Evolutionary conservation across 2,329 filamentous ascomycete genomes (phyloP).

Genomic region (Epichloe uncinata): DNA sequence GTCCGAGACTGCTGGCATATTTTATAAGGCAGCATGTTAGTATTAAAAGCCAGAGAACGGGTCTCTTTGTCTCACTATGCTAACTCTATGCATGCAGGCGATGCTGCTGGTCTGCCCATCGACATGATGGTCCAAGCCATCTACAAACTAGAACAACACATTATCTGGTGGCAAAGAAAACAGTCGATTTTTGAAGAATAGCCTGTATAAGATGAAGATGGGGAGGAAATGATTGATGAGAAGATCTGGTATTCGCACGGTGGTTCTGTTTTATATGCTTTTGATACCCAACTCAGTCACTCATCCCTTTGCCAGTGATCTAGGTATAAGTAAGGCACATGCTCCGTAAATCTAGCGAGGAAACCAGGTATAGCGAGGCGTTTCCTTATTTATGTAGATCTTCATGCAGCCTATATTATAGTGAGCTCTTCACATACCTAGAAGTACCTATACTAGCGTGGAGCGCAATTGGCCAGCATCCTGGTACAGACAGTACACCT

Average conservation of each 20-base stretch:
- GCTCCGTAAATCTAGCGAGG: too few relatives aligned
- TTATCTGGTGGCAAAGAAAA: constrained; percentile 21
- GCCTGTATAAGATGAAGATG: neutral
- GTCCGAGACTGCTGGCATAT: constrained; percentile 14
- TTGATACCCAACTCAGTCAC: too few relatives aligned
- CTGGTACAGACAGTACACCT: too few relatives aligned
- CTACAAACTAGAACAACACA: constrained; percentile 24
- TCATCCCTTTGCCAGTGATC: too few relatives aligned
- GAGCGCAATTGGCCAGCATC: too few relatives aligned
- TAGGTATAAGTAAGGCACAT: too few relatives aligned
- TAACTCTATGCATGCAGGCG: constrained; percentile 13
- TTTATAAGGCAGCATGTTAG: constrained; percentile 23
- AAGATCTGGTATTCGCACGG: neutral
- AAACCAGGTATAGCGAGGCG: too few relatives aligned
- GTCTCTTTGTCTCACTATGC: neutral
- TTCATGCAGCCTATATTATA: too few relatives aligned
- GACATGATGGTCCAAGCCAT: constrained; percentile 22
- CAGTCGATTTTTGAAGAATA: neutral
- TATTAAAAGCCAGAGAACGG: neutral
- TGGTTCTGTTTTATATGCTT: too few relatives aligned
- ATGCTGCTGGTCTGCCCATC: constrained; percentile 20
- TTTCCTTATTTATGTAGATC: too few relatives aligned
- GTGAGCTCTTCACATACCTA: too few relatives aligned
- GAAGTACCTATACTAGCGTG: too few relatives aligned
- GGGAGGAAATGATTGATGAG: neutral